These are phyloP conservation scores for Podospora tetraspora DNA, from an alignment of 495 filamentous ascomycete genomes.

Conservation along the genomic window DNA sequence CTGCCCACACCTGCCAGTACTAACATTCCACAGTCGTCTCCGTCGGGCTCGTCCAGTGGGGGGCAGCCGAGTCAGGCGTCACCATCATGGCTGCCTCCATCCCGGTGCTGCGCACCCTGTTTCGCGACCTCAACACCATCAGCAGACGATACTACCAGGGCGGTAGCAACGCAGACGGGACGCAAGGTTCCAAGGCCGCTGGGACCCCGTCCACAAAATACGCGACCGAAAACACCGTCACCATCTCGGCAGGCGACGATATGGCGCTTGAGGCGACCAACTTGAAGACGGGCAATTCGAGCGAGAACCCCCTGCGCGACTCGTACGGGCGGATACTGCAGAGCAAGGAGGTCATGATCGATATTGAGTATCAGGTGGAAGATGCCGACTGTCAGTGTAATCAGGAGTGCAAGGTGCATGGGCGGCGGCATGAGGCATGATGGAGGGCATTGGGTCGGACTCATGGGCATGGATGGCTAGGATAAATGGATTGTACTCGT, in stretches of 20 bases:
- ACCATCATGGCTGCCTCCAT: slow-evolving; percentile 38
- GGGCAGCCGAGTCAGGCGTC: slow-evolving; percentile 30
- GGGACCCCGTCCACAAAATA: neutral
- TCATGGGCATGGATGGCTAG: neutral
- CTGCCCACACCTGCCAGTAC: neutral
- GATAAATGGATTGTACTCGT: neutral
- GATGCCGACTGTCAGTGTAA: neutral
- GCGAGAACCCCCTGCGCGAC: slow-evolving; percentile 10
- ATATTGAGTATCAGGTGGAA: slow-evolving; percentile 1
- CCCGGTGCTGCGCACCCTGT: slow-evolving; percentile 32
- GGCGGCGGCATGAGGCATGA: neutral
- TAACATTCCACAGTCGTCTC: slow-evolving; percentile 16
- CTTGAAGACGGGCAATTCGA: slow-evolving; percentile 2
- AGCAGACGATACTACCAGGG: slow-evolving; percentile 15
- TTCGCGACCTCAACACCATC: slow-evolving; percentile 22
- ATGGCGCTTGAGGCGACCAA: neutral
- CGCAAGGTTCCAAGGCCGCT: slow-evolving; percentile 1
- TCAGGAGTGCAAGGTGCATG: neutral
- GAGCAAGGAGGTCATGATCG: slow-evolving; percentile 14
- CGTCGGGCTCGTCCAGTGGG: slow-evolving; percentile 30
- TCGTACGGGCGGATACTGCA: slow-evolving; percentile 12
- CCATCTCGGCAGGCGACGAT: slow-evolving; percentile 3
- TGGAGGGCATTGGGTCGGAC: neutral
- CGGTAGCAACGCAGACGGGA: slow-evolving; percentile 8
- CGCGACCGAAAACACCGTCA: slow-evolving; percentile 4